A percentile compares a stretch with the other conserved stretches of the same genome.
These are phyloP conservation scores for Saccharomyces hybrid DNA, from an alignment of 1,139 yeast genomes.

Conservation along the genomic window DNA sequence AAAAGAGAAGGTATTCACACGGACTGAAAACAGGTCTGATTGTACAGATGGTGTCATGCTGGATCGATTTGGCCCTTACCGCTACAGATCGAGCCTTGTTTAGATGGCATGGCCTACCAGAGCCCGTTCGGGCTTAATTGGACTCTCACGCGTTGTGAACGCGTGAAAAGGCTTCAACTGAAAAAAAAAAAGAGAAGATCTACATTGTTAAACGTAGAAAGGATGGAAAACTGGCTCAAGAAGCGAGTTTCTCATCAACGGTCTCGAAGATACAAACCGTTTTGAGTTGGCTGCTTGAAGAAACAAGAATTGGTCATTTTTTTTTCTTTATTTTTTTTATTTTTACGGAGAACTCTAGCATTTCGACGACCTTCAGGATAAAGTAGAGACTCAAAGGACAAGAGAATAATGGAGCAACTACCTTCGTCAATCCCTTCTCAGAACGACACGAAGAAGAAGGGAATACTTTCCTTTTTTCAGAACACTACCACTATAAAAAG, in stretches of 20 bases:
- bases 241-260: background rate
- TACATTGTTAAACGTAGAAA: background rate
- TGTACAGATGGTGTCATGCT: too few relatives aligned
- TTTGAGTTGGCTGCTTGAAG: background rate
- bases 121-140: too few relatives aligned
- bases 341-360: background rate
- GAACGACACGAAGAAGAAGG: constrained; percentile 3
- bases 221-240: background rate
- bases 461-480: constrained; percentile 5
- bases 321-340: background rate
- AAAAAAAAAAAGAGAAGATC: background rate
- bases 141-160: background rate
- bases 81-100: too few relatives aligned
- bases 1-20: too few relatives aligned
- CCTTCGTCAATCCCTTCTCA: background rate
- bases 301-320: too few relatives aligned
- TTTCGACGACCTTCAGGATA: background rate
- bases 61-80: background rate
- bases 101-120: too few relatives aligned
- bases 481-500: background rate
- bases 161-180: background rate
- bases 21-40: too few relatives aligned
- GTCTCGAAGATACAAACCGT: too few relatives aligned
- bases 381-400: background rate
- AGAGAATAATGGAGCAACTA: background rate